phyloP scores from a whole-genome alignment of 1,139 yeast genomes.

The Nakaseomyces uthaithaninus region DNA sequence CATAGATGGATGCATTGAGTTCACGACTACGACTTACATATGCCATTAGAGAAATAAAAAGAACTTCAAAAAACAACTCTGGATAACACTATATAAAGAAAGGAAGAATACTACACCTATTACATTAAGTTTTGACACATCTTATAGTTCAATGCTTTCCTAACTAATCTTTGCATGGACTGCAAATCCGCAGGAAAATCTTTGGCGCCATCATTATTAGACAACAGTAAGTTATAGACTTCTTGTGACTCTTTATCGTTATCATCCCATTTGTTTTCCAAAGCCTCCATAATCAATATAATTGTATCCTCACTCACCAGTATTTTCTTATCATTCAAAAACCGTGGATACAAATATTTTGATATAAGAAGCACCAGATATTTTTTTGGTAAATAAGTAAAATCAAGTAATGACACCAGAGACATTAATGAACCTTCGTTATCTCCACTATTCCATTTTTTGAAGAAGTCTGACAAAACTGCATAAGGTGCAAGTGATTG shows the following conservation, averaged over 20 bases:
- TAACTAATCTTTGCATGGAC: conserved; percentile 17
- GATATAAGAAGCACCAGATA: conserved; percentile 34
- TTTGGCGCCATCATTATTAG: conserved; percentile 10
- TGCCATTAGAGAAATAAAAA: too few relatives aligned
- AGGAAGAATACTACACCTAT: too few relatives aligned
- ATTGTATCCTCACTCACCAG: conserved; percentile 19
- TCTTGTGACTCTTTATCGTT: conserved; percentile 16
- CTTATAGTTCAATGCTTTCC: conserved; percentile 23
- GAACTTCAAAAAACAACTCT: too few relatives aligned
- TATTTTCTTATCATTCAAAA: conserved; percentile 16
- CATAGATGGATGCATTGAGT: too few relatives aligned
- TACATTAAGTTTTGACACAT: conserved; percentile 28
- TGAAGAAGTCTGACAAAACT: conserved; percentile 47
- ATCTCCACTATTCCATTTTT: conserved; percentile 26
- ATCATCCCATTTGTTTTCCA: conserved; percentile 22
- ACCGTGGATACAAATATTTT: conserved; percentile 26
- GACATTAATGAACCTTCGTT: conserved; percentile 32
- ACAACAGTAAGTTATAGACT: conserved; percentile 14
- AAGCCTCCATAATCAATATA: conserved; percentile 20
- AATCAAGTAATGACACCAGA: conserved; percentile 49
- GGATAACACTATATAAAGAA: too few relatives aligned
- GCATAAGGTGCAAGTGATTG: conserved; percentile 72
- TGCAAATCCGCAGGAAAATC: conserved; percentile 18
- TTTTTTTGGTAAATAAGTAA: conserved; percentile 56
- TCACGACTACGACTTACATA: too few relatives aligned